Evolutionary conservation across 768 basidiomycete genomes (phyloP).

Genomic region (Mycena rebaudengoi): DNA sequence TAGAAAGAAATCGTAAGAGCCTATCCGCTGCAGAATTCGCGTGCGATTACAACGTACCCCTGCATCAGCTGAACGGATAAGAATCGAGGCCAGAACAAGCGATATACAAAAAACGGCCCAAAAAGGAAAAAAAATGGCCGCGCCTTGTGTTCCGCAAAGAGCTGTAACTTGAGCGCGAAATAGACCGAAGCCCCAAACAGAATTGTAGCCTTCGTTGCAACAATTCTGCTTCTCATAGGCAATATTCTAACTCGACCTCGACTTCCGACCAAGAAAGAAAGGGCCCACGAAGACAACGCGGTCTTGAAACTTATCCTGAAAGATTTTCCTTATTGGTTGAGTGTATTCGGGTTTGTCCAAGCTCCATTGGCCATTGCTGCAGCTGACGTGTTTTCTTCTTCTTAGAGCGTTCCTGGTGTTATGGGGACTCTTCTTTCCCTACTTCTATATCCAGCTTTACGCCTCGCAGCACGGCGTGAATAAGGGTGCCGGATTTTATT

Average conservation of each 20-base stretch:
- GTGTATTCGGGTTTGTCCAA: conserved; percentile 19
- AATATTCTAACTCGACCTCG: conserved; percentile 24
- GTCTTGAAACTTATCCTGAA: conserved; percentile 18
- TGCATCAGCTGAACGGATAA: too few species aligned
- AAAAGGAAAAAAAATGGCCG: too few species aligned
- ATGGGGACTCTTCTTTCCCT: conserved; percentile 61
- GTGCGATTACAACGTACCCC: too few species aligned
- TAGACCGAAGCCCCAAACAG: too few species aligned
- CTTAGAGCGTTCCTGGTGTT: conserved; percentile 51
- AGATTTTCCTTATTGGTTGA: conserved; percentile 26
- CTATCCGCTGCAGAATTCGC: too few species aligned
- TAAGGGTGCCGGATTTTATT: conserved; percentile 54
- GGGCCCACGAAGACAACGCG: conserved; percentile 23
- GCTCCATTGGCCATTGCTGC: background rate
- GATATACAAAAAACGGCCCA: too few species aligned
- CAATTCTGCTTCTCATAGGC: conserved; percentile 19
- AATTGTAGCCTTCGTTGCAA: conserved; percentile 23
- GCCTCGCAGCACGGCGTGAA: conserved; percentile 53
- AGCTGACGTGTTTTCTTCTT: conserved; percentile 24
- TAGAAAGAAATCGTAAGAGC: too few species aligned
- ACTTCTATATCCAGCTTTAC: conserved; percentile 65
- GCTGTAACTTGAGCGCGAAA: too few species aligned
- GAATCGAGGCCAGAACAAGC: too few species aligned
- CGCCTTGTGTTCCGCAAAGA: too few species aligned
- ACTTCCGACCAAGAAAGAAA: conserved; percentile 24